Conservation (phyloP, 2,329 filamentous ascomycete genomes). For the Amylocarpus encephaloides region DNA sequence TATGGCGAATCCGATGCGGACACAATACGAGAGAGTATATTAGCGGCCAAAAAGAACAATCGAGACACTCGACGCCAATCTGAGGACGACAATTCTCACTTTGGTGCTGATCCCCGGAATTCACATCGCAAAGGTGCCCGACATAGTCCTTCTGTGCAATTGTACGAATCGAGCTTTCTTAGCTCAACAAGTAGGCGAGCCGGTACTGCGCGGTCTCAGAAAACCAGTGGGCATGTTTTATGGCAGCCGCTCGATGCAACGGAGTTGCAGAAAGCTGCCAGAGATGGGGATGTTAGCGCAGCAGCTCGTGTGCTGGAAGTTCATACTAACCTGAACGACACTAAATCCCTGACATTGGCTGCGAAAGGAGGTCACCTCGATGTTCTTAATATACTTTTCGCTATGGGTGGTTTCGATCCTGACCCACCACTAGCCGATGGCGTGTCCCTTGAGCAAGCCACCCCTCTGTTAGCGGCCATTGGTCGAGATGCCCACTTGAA, state of each 20-base stretch:
- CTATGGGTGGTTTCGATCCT: slow-evolving; percentile 47
- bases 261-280: slow-evolving; percentile 53
- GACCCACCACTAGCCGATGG: slow-evolving; percentile 61
- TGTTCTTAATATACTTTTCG: slow-evolving; percentile 37
- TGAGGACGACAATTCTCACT: slow-evolving; percentile 45
- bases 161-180: slow-evolving; percentile 10
- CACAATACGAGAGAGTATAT: slow-evolving; percentile 66
- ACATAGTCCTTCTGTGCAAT: slow-evolving; percentile 42
- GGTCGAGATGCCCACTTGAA: slow-evolving; percentile 84
- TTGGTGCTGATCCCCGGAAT: slow-evolving; percentile 35
- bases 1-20: slow-evolving; percentile 13
- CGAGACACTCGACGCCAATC: slow-evolving; percentile 47
- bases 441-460: slow-evolving; percentile 64
- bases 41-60: slow-evolving; percentile 52
- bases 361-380: slow-evolving; percentile 83
- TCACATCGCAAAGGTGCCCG: slow-evolving; percentile 53
- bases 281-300: slow-evolving; percentile 54
- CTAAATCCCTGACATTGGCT: slow-evolving; percentile 83
- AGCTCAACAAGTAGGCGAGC: slow-evolving; percentile 36
- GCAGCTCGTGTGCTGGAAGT: slow-evolving; percentile 56
- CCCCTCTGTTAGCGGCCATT: slow-evolving; percentile 90
- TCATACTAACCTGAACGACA: slow-evolving; percentile 55
- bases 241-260: slow-evolving; percentile 58
- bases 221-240: slow-evolving; percentile 57
- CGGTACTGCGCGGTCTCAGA: slow-evolving; percentile 49